Percentiles rank a stretch among this genome's conserved stretches.
Conservation (phyloP, 306 rosid genomes). For the Cucumis hystrix region DNA sequence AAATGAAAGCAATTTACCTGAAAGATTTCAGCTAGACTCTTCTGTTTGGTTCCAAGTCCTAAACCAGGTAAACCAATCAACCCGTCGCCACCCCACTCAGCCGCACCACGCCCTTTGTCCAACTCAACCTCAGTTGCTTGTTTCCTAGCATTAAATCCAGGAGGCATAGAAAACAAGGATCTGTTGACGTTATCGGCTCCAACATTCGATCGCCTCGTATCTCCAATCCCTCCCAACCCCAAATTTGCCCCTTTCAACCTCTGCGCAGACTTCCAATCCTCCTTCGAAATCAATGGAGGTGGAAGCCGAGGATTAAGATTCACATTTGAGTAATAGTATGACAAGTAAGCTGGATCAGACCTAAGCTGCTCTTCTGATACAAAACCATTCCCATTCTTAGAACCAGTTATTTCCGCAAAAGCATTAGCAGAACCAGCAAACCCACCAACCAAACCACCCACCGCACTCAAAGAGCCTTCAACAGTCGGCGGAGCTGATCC, state of each 20-base stretch:
- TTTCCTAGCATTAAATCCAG: constrained; percentile 56
- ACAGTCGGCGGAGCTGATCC: constrained; percentile 94
- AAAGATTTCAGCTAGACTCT: constrained; percentile 80
- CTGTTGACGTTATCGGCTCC: constrained; percentile 38
- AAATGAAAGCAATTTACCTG: constrained; percentile 46
- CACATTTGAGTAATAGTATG: constrained; percentile 67
- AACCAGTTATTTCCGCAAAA: constrained; percentile 33
- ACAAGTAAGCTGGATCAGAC: constrained; percentile 83
- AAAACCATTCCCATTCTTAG: constrained; percentile 48
- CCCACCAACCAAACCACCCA: constrained; percentile 57
- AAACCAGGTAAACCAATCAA: constrained; percentile 75
- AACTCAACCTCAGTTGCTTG: constrained; percentile 40
- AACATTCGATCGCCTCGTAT: constrained; percentile 49
- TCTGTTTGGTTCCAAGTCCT: constrained; percentile 73
- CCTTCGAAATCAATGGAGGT: constrained; percentile 75
- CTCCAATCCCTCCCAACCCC: constrained; percentile 76
- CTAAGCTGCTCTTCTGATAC: constrained; percentile 73
- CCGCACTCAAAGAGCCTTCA: constrained; percentile 74
- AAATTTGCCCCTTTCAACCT: constrained; percentile 49
- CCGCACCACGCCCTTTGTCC: constrained; percentile 41
- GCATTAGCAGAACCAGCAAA: constrained; percentile 8
- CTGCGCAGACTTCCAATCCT: constrained; percentile 76
- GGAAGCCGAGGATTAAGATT: constrained; percentile 83
- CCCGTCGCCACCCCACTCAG: constrained; percentile 80
- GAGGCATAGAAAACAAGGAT: constrained; percentile 53